phyloP scores from a whole-genome alignment of 495 filamentous ascomycete species.

The Neurospora sp. region DNA sequence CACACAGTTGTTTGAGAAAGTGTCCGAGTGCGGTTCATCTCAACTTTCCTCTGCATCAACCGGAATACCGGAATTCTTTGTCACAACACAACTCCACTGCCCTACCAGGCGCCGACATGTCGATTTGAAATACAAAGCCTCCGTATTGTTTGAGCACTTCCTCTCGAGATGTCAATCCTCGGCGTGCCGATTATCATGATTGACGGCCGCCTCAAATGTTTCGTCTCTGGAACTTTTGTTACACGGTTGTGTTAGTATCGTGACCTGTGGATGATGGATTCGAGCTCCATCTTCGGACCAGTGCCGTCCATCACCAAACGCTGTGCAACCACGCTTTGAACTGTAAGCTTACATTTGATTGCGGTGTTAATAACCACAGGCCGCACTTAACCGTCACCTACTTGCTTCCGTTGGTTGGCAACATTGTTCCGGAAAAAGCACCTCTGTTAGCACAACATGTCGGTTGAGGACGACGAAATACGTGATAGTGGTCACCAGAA shows the following conservation, averaged over 20 bases:
- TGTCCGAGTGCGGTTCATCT: neutral
- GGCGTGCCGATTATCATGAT: neutral
- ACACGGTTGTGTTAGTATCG: neutral
- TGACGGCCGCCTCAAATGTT: neutral
- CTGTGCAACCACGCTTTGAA: neutral
- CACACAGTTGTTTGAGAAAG: neutral
- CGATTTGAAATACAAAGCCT: neutral
- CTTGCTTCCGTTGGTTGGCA: neutral
- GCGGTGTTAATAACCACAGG: neutral
- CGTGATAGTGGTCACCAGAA: neutral
- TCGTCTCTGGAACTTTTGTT: neutral
- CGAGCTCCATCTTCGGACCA: neutral
- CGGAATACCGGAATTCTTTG: neutral
- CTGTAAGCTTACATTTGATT: neutral
- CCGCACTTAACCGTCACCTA: neutral
- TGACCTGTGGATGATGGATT: neutral
- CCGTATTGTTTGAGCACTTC: neutral
- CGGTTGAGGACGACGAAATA: neutral
- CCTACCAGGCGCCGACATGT: neutral
- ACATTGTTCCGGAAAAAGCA: neutral
- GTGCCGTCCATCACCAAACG: neutral
- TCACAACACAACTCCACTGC: neutral
- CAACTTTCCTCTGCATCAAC: neutral
- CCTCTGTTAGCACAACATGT: neutral
- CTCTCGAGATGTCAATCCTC: neutral